A percentile compares a stretch with the other conserved stretches of the same genome.
These are phyloP conservation scores for Nannizziopsis arthrosporioides DNA, from an alignment of 2,329 filamentous ascomycete species.

Conservation along the genomic window DNA sequence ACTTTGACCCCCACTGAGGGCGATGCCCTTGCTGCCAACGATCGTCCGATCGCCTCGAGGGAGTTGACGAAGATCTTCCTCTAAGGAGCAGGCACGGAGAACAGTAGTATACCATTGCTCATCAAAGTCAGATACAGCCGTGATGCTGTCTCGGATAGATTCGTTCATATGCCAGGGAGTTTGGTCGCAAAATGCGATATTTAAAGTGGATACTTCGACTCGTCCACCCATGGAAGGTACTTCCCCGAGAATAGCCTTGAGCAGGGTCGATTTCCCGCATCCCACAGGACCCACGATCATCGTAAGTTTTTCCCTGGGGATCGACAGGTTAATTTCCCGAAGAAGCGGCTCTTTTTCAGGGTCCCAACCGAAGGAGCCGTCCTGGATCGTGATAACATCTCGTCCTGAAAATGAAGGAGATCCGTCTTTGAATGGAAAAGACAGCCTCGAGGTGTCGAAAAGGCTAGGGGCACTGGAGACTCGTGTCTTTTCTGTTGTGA, in stretches of 20 bases:
- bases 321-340: conserved; percentile 31
- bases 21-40: conserved; percentile 42
- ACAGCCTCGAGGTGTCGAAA: conserved; percentile 3
- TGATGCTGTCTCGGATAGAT: conserved; percentile 32
- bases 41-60: conserved; percentile 35
- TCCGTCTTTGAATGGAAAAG: conserved; percentile 13
- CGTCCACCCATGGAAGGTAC: conserved; percentile 26
- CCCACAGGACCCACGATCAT: conserved; percentile 42
- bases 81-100: conserved; percentile 27
- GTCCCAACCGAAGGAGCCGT: conserved; percentile 40
- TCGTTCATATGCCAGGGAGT: conserved; percentile 33
- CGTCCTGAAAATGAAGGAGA: conserved; percentile 11
- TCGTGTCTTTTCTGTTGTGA: conserved; percentile 9
- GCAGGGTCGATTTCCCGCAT: conserved; percentile 43
- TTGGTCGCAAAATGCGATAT: conserved; percentile 34
- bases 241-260: conserved; percentile 38
- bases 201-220: conserved; percentile 23
- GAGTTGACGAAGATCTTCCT: conserved; percentile 31
- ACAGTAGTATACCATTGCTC: conserved; percentile 29
- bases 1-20: conserved; percentile 43
- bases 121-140: conserved; percentile 28
- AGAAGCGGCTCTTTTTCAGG: conserved; percentile 31
- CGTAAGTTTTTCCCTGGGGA: conserved; percentile 36
- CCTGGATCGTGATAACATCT: conserved; percentile 32
- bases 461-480: conserved; percentile 9